Evolutionary conservation across 805 yeast genomes (phyloP), one percentile per base, ranked within the genome.

Genomic region (Pichia thaimueangensis): DNA sequence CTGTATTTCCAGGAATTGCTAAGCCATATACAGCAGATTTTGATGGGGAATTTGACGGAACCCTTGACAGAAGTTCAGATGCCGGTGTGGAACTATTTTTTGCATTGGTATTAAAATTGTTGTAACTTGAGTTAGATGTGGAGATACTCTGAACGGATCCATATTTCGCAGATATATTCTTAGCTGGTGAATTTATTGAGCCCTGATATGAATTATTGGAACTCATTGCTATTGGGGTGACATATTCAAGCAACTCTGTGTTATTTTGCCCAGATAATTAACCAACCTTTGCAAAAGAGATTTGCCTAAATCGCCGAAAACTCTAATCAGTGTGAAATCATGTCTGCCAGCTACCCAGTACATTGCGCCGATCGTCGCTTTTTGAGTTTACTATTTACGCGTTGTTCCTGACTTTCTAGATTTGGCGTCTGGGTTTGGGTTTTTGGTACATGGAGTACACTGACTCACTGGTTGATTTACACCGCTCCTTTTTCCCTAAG

Each of bases 21-120:
- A 33, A 20, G 21, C 25, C 39, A 12, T 30, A 13, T 3, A 31
- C 4, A 3, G 9, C 19, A 15, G 36, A 22, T 17, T 40, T 40
- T 4, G 45, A 31, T 1, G 45, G 45, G 4, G 45, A 42, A 21
- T 25, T 36, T 8, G 37, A 34, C 5, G 23, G 16, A 8, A 34
- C 16, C 22, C 37, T 22, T 17, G 37, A 34, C 10, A 34, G 20
- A 6, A 34, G 22, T 16, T 34, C 37, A 8, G 39, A 32, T 6
- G 10, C n/a, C 15, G 15, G 5, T 17, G 11, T 30, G 15, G 23
- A n/a, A n/a, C 5, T 28, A 28, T 28, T 29, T 9, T 13, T 28
- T 28, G 30, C 9, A 28, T 12, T 12, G 6, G 30, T 13, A 12
- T 28, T 29, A 5, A 6, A 2, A 8, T 27, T 24, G 17, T 21